Percentiles rank a stretch among this genome's conserved stretches.
Conservation (phyloP, 352 stramenopile species). For the Phytophthora pseudosyringae region DNA sequence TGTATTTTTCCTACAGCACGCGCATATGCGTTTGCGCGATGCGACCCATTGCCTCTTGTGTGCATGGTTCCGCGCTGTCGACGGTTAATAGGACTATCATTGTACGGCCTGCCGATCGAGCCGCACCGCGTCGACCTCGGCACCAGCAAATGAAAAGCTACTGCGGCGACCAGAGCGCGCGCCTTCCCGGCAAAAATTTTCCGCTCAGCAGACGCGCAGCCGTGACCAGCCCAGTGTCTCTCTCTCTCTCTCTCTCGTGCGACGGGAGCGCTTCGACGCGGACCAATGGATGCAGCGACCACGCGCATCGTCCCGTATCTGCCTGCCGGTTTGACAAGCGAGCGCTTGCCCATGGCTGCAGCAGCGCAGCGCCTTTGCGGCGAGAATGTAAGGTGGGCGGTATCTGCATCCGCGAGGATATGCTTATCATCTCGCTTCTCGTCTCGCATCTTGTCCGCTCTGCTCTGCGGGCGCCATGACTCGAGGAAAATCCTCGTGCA, state of each 20-base stretch:
- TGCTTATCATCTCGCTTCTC: constrained; percentile 20
- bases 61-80: too few relatives aligned
- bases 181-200: constrained; percentile 18
- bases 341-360: background rate
- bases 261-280: background rate
- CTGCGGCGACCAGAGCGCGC: background rate
- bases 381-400: constrained; percentile 25
- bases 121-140: constrained; percentile 1
- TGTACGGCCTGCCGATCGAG: background rate
- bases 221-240: background rate
- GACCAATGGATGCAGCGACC: constrained; percentile 7
- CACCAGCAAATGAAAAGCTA: background rate
- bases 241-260: background rate
- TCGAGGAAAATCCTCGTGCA: constrained; percentile 4
- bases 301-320: constrained; percentile 8
- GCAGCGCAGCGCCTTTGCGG: constrained; percentile 12
- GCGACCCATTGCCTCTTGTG: too few relatives aligned
- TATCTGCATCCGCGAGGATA: constrained; percentile 22
- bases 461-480: background rate
- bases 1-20: too few relatives aligned
- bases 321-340: constrained; percentile 5
- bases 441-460: constrained; percentile 10
- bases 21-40: background rate
- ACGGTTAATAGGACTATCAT: too few relatives aligned
- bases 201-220: constrained; percentile 15